These are phyloP conservation scores for Haberlea rhodopensis DNA, from an alignment of 257 asterid genomes.

Conservation along the genomic window DNA sequence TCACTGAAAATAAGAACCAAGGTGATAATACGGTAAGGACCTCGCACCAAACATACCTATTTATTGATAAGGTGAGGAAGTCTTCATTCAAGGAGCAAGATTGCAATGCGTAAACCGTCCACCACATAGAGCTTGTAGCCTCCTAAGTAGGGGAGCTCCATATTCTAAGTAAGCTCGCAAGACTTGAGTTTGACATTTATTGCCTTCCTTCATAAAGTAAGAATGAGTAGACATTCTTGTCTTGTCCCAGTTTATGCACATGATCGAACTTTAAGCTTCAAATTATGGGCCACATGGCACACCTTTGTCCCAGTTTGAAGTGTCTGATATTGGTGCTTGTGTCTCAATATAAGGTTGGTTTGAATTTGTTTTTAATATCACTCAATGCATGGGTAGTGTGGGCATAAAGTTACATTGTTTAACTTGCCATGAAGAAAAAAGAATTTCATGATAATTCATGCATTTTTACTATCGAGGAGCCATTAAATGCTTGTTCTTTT, in stretches of 20 bases:
- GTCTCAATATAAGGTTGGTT: neutral
- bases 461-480: neutral
- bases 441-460: slow-evolving; percentile 2
- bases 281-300: neutral
- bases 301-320: neutral
- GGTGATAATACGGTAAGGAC: too few relatives aligned
- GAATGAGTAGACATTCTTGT: neutral
- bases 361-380: slow-evolving; percentile 17
- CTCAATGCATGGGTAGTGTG: slow-evolving; percentile 7
- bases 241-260: neutral
- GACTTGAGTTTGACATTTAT: too few relatives aligned
- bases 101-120: too few relatives aligned
- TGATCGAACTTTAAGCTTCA: neutral
- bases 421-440: slow-evolving; percentile 5
- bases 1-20: too few relatives aligned
- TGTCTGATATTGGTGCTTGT: neutral
- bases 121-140: too few relatives aligned
- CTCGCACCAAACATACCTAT: too few relatives aligned
- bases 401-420: slow-evolving; percentile 7
- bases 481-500: neutral
- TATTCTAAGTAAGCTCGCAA: too few relatives aligned
- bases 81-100: too few relatives aligned
- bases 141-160: too few relatives aligned
- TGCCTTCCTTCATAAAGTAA: too few relatives aligned
- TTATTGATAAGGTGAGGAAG: too few relatives aligned